Evolutionary conservation across 805 yeast species (phyloP).

Genomic region (Nakazawaea molendinolei): DNA sequence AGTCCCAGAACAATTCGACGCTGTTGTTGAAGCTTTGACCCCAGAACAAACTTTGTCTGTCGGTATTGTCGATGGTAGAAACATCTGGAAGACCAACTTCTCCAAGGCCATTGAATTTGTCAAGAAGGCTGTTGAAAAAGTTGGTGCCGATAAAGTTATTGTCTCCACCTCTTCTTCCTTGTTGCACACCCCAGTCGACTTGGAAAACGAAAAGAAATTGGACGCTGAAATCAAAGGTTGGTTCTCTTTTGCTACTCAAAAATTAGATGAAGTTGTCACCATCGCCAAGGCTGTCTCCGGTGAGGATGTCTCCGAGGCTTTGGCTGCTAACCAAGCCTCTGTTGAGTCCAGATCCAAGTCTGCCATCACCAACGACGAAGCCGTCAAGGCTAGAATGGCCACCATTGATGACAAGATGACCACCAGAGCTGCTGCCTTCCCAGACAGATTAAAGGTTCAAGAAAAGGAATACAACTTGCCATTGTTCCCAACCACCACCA

Average conservation of each 20-base stretch:
- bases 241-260: constrained; percentile 98
- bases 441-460: constrained; percentile 82
- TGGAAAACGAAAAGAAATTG: constrained; percentile 85
- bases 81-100: constrained; percentile 98
- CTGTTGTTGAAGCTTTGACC: constrained; percentile 59
- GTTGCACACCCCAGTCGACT: constrained; percentile 97
- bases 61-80: constrained; percentile 98
- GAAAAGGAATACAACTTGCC: constrained; percentile 87
- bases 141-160: constrained; percentile 81
- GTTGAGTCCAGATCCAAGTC: constrained; percentile 83
- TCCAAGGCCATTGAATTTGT: constrained; percentile 79
- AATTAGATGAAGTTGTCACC: constrained; percentile 83
- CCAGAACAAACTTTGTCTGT: constrained; percentile 80
- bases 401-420: constrained; percentile 67
- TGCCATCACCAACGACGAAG: constrained; percentile 82
- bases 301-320: constrained; percentile 67
- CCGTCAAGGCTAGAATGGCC: constrained; percentile 82
- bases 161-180: constrained; percentile 95
- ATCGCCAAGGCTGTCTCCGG: constrained; percentile 85
- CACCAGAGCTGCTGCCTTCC: constrained; percentile 83
- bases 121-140: constrained; percentile 72
- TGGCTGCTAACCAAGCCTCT: constrained; percentile 83
- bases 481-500: constrained; percentile 99
- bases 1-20: constrained; percentile 92
- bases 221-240: constrained; percentile 90